Conservation (phyloP, 225 moss, liverwort and hornwort genomes). For the Sphagnum contortum region DNA sequence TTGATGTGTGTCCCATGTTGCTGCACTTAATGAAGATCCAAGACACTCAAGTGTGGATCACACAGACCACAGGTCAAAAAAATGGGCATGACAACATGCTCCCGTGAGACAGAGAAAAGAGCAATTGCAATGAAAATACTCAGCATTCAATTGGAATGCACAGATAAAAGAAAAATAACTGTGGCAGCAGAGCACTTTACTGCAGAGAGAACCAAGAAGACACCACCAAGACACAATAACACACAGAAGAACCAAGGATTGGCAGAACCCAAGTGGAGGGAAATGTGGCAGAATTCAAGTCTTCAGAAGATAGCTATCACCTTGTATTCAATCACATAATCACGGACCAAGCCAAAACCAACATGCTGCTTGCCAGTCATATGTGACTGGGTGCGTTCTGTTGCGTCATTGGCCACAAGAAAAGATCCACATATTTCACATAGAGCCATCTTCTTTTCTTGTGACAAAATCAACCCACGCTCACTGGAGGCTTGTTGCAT, state of each 20-base stretch:
- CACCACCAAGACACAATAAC: no score
- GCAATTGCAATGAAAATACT: no score
- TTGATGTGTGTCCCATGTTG: not conserved
- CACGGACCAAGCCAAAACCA: conserved; percentile 82
- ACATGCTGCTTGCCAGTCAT: conserved; percentile 96
- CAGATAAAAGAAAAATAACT: not conserved
- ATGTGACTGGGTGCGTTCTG: conserved; percentile 87
- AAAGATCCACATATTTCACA: conserved; percentile 96
- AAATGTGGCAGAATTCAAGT: no score
- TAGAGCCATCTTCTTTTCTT: conserved; percentile 94
- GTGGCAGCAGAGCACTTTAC: no score
- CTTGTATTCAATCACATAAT: conserved; percentile 51
- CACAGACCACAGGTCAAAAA: no score
- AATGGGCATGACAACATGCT: no score
- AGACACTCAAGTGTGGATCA: no score
- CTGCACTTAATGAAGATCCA: not conserved
- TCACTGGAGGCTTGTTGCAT: conserved; percentile 85
- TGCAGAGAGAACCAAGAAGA: no score
- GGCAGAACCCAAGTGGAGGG: not conserved
- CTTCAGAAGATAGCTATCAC: conserved; percentile 7
- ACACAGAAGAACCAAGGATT: not conserved
- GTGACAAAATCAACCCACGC: conserved; percentile 69
- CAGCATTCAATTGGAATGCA: no score
- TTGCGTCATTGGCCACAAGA: conserved; percentile 83
- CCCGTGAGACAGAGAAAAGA: no score